Conservation (phyloP, 2,329 filamentous ascomycete genomes). For the Volutella citrinella region DNA sequence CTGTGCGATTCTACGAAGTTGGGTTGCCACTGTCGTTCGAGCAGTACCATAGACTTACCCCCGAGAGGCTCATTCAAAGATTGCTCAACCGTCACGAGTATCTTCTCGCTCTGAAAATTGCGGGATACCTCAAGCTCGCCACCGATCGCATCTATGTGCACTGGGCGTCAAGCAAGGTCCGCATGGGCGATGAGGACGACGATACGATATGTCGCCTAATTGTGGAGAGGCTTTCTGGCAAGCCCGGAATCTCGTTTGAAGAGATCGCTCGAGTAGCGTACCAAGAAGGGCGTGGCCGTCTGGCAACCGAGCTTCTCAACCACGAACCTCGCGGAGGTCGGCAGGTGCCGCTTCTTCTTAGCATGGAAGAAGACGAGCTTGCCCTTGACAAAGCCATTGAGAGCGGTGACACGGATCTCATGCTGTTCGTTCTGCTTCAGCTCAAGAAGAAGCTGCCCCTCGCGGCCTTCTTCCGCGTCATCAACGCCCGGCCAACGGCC, state of each 20-base stretch:
- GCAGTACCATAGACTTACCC: conserved; percentile 86
- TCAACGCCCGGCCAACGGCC: conserved; percentile 81
- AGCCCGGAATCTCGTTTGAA: conserved; percentile 92
- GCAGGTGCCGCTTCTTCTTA: conserved; percentile 88
- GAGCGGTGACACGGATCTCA: conserved; percentile 88
- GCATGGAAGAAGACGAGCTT: conserved; percentile 93
- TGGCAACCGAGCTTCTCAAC: conserved; percentile 88
- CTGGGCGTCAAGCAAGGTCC: conserved; percentile 94
- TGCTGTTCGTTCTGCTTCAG: conserved; percentile 84
- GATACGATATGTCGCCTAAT: conserved; percentile 83
- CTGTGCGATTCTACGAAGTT: conserved; percentile 85
- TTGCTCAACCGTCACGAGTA: conserved; percentile 90
- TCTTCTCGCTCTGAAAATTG: conserved; percentile 82
- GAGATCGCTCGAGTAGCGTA: conserved; percentile 90
- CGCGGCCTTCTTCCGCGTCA: conserved; percentile 86
- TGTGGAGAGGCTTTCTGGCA: conserved; percentile 81
- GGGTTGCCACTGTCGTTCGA: conserved; percentile 90
- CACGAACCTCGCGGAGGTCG: conserved; percentile 93
- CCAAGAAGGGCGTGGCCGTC: conserved; percentile 83
- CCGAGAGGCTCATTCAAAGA: conserved; percentile 81
- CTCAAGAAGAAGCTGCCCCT: conserved; percentile 88
- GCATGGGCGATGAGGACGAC: conserved; percentile 79
- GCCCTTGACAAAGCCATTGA: conserved; percentile 96
- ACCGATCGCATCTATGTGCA: conserved; percentile 92
- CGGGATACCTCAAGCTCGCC: conserved; percentile 80